Percentiles rank a stretch among this genome's conserved stretches.
Conservation (phyloP, 2,329 filamentous ascomycete species). For the Alternaria angustiovoidea region DNA sequence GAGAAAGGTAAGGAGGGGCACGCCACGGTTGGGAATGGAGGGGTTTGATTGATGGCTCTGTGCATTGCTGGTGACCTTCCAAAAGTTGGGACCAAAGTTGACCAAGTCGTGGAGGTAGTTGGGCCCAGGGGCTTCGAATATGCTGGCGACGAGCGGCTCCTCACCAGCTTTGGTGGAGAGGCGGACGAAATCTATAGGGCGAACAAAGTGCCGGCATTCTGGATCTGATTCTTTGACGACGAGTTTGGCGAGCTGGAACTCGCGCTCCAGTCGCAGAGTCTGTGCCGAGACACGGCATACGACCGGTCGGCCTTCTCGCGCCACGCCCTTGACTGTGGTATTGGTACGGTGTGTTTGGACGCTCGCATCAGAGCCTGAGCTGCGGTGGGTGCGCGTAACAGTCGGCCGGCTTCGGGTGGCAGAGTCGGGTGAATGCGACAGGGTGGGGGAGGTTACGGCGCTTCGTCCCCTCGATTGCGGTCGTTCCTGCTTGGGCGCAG, state of each 20-base stretch:
- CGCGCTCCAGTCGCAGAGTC: constrained; percentile 81
- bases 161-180: constrained; percentile 74
- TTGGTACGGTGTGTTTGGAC: constrained; percentile 59
- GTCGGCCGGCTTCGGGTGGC: constrained; percentile 31
- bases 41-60: constrained; percentile 26
- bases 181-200: constrained; percentile 80
- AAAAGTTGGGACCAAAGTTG: constrained; percentile 73
- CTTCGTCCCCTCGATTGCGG: constrained; percentile 38
- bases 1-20: constrained; percentile 79
- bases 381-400: constrained; percentile 39
- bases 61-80: constrained; percentile 35
- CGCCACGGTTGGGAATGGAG: constrained; percentile 58
- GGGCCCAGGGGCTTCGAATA: constrained; percentile 79
- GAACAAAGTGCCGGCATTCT: constrained; percentile 76
- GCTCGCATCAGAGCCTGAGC: constrained; percentile 48
- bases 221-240: constrained; percentile 76
- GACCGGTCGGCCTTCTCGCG: constrained; percentile 61
- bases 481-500: constrained; percentile 23
- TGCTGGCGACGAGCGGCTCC: constrained; percentile 77
- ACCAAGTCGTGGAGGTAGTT: constrained; percentile 77
- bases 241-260: constrained; percentile 82
- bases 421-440: constrained; percentile 43
- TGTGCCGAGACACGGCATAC: constrained; percentile 85
- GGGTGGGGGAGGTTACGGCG: constrained; percentile 32
- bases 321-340: constrained; percentile 56